These are phyloP conservation scores for Metschnikowia koreensis DNA, from an alignment of 805 yeast species.

Conservation along the genomic window DNA sequence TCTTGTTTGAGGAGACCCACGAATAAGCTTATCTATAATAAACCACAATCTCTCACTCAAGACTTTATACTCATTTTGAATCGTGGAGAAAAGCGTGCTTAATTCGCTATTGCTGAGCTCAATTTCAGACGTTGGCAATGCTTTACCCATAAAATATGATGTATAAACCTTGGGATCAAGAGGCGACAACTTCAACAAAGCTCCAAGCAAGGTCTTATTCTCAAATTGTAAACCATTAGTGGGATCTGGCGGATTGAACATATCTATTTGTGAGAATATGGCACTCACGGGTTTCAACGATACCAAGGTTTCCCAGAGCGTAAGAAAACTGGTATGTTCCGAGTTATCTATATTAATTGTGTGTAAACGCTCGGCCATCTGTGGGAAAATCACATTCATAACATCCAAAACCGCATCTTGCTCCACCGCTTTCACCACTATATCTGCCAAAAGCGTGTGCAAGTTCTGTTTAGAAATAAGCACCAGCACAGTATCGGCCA, in stretches of 20 bases:
- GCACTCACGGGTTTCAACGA: conserved; percentile 61
- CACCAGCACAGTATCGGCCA: conserved; percentile 26
- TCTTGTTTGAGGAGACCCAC: conserved; percentile 70
- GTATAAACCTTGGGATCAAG: conserved; percentile 51
- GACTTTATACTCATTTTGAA: conserved; percentile 62
- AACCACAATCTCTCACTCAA: conserved; percentile 62
- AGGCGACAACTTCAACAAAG: conserved; percentile 74
- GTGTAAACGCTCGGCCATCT: conserved; percentile 36
- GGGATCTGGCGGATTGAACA: conserved; percentile 47
- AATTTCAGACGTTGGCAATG: conserved; percentile 20
- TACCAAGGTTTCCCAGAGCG: conserved; percentile 57
- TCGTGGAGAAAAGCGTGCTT: conserved; percentile 37
- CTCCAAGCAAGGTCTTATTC: conserved; percentile 67
- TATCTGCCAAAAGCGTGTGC: conserved; percentile 47
- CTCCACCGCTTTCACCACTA: conserved; percentile 57
- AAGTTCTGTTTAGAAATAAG: conserved; percentile 22
- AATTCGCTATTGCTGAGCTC: conserved; percentile 49
- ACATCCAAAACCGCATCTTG: conserved; percentile 66
- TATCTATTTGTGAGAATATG: conserved; percentile 53
- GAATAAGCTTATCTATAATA: conserved; percentile 68
- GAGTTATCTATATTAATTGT: conserved; percentile 48
- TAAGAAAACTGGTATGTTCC: conserved; percentile 51
- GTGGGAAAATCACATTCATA: conserved; percentile 51
- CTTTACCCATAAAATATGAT: conserved; percentile 39
- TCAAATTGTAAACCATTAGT: conserved; percentile 54